A percentile compares a stretch with the other conserved stretches of the same genome.
Conservation (phyloP, 2,329 filamentous ascomycete species). For the Fusarium multiceps region DNA sequence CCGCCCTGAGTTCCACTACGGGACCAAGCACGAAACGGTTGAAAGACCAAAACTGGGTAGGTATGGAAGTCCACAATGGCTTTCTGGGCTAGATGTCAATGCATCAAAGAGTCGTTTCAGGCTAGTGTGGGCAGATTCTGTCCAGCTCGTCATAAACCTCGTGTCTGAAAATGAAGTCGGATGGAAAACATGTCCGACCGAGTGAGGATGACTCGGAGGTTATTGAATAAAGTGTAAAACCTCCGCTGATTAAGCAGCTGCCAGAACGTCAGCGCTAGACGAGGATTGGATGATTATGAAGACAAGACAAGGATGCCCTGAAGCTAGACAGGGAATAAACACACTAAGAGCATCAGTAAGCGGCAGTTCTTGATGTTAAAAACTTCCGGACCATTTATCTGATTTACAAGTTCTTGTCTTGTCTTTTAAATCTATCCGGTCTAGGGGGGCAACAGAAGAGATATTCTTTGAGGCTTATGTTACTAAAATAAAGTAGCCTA, state of each 20-base stretch:
- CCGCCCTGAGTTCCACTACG: background rate
- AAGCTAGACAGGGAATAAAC: background rate
- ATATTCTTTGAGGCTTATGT: no score
- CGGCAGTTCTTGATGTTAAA: background rate
- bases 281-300: background rate
- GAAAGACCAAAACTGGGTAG: background rate
- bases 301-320: background rate
- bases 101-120: background rate
- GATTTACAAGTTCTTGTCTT: background rate
- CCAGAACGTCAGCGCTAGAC: background rate
- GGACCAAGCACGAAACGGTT: background rate
- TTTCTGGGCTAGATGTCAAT: background rate
- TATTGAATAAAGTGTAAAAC: background rate
- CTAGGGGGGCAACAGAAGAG: no score
- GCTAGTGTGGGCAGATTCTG: background rate
- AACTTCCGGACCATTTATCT: slow-evolving; percentile 18
- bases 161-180: slow-evolving; percentile 7
- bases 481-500: no score
- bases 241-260: slow-evolving; percentile 33
- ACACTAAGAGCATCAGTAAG: background rate
- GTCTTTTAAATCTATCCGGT: background rate
- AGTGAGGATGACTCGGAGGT: slow-evolving; percentile 5
- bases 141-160: background rate
- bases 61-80: background rate
- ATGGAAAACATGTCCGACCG: slow-evolving; percentile 7